Evolutionary conservation across 371 early-diverging fungal genomes (phyloP), one percentile per base, ranked within the genome.

Genomic region (Circinella umbellata): DNA sequence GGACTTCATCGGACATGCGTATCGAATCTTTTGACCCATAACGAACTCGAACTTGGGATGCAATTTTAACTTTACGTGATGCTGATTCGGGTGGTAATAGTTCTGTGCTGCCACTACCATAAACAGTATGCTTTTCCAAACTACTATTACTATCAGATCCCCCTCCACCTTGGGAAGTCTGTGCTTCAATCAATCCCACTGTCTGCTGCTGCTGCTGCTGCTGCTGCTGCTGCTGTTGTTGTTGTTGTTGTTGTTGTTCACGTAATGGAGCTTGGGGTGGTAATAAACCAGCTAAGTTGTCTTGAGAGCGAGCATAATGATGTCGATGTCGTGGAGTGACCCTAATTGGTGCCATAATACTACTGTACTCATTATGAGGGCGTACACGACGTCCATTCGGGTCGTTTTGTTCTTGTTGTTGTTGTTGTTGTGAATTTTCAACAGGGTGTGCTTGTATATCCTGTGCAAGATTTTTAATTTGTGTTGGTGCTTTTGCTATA

Each of bases 1-100:
- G 81, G 9, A 75, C 72, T 13, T 73, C 71, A 39, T 74, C 71
- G 4, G 78, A 70, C 55, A 67, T 72, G 7, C 75, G 67, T 36
- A 76, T 67, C 15, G 83, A 73, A 55, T 79, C 83, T 67, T 72
- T 77, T 4, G 78, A 77, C 0, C 83, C 83, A 57, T 67, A 73
- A 37, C 83, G 71, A 2, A 83, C 73, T 42, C 75, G 79, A 37
- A 80, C 72, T 60, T 73, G 70, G 10, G 76, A 64, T 4, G 83
- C 77, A 51, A 80, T 80, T 57, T 77, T 80, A 20, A 83, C 81
- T 61, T 80, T 80, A 6, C 73, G 75, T 20, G 39, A 20, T 17
- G 62, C 20, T 1, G 60, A 46, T 4, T 27, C 34, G 3, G 42
- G 36, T 18, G 61, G 55, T 34, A 38, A 34, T 17, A 20, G 11